These are phyloP conservation scores for Mycena floridula DNA, from an alignment of 768 basidiomycete species.

Conservation along the genomic window DNA sequence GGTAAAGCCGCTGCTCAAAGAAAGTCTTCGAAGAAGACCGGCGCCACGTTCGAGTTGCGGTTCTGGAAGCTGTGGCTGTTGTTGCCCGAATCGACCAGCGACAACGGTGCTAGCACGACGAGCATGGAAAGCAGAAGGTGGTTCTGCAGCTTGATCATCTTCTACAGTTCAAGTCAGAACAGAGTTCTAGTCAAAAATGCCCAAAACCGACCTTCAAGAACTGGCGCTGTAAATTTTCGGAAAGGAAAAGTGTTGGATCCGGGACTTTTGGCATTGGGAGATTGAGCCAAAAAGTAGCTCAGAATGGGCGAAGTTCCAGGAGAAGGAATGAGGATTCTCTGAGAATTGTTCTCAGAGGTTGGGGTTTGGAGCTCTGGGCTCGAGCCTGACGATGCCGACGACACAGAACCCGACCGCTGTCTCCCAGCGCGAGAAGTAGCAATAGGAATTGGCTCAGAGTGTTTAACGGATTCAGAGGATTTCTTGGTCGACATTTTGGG, in stretches of 20 bases:
- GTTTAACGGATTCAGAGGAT: slow-evolving; percentile 35
- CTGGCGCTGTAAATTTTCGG: slow-evolving; percentile 50
- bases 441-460: slow-evolving; percentile 65
- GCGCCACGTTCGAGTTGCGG: slow-evolving; percentile 58
- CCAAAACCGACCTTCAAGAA: slow-evolving; percentile 50
- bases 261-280: slow-evolving; percentile 43
- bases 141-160: slow-evolving; percentile 33
- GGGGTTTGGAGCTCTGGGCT: slow-evolving; percentile 52
- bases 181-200: not conserved
- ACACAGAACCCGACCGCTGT: slow-evolving; percentile 56
- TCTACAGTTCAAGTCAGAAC: slow-evolving; percentile 20
- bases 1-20: slow-evolving; percentile 52
- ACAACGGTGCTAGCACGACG: slow-evolving; percentile 59
- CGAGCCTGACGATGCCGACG: slow-evolving; percentile 52
- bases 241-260: slow-evolving; percentile 52
- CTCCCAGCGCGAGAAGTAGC: slow-evolving; percentile 30
- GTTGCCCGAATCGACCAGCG: slow-evolving; percentile 46
- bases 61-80: slow-evolving; percentile 38
- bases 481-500: slow-evolving; percentile 26
- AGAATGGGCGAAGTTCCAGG: slow-evolving; percentile 67
- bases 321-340: slow-evolving; percentile 41
- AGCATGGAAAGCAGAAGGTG: slow-evolving; percentile 37
- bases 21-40: slow-evolving; percentile 69
- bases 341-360: slow-evolving; percentile 33
- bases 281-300: slow-evolving; percentile 60